Evolutionary conservation across 306 rosid species (phyloP).

Genomic region (Astragalus membranaceus): DNA sequence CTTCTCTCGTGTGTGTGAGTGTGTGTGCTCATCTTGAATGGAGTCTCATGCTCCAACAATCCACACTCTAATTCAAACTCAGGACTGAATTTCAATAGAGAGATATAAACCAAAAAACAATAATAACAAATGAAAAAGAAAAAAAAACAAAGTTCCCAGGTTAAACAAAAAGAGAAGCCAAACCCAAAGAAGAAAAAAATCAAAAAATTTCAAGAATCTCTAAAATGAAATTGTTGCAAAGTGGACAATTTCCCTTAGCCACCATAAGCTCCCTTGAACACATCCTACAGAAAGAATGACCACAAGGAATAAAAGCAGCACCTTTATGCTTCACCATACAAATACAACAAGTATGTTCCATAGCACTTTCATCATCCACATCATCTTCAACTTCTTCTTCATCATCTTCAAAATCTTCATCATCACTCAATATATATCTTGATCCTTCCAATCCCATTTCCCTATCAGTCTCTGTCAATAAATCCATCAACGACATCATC

Average conservation of each 20-base stretch:
- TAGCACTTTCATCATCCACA: constrained; percentile 20
- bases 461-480: constrained; percentile 68
- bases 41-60: no score
- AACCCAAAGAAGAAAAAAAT: neutral
- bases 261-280: constrained; percentile 81
- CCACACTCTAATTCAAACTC: neutral
- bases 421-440: constrained; percentile 38
- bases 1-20: no score
- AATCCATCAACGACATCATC: constrained; percentile 84
- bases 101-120: neutral
- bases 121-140: neutral
- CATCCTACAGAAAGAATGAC: constrained; percentile 74
- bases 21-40: no score
- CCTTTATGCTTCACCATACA: constrained; percentile 86
- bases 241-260: constrained; percentile 71
- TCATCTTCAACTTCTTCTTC: constrained; percentile 14
- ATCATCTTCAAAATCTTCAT: constrained; percentile 26
- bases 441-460: constrained; percentile 58
- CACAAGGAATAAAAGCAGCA: constrained; percentile 54
- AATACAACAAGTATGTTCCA: constrained; percentile 61
- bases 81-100: neutral
- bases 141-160: neutral
- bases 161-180: neutral
- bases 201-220: constrained; percentile 77
- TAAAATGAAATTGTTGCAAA: constrained; percentile 63